Evolutionary conservation across 169 alveolate species (phyloP).

Genomic region (Blepharisma undulans): DNA sequence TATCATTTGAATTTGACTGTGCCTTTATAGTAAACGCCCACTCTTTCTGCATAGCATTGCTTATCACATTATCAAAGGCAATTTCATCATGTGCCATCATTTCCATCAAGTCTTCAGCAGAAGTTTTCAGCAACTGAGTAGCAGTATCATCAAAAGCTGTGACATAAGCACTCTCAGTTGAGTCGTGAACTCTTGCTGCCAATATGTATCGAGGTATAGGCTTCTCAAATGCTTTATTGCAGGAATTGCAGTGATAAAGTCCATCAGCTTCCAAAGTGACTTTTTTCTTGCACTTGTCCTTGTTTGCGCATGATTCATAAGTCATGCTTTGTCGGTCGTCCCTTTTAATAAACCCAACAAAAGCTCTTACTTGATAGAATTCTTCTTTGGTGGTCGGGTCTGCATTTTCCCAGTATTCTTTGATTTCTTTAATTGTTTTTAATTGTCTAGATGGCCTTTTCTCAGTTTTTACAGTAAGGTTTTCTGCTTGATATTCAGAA

Average conservation of each 20-base stretch:
- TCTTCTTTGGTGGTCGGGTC: not conserved
- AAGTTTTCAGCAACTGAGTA: not conserved
- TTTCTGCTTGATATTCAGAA: not conserved
- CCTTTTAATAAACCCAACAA: conserved; percentile 12
- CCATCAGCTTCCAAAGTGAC: not conserved
- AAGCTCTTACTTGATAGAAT: not conserved
- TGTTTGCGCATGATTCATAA: conserved; percentile 26
- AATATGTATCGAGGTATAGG: not conserved
- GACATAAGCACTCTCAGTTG: conserved; percentile 11
- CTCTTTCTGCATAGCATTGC: not conserved
- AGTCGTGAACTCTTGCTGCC: not conserved
- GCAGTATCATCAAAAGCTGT: conserved; percentile 26
- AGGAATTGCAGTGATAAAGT: not conserved
- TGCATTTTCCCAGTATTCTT: not conserved
- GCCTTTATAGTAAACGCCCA: not conserved
- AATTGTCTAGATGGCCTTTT: not conserved
- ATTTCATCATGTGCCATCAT: not conserved
- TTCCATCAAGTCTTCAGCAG: conserved; percentile 1
- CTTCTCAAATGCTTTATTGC: not conserved
- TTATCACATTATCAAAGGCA: not conserved
- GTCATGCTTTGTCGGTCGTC: not conserved
- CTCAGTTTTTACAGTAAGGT: not conserved
- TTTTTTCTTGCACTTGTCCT: conserved; percentile 21
- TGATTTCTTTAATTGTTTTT: not conserved
- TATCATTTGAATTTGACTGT: not conserved